Evolutionary conservation across 2,329 filamentous ascomycete genomes (phyloP), one percentile per base, ranked within the genome.

Genomic region (Alternaria arbusti): DNA sequence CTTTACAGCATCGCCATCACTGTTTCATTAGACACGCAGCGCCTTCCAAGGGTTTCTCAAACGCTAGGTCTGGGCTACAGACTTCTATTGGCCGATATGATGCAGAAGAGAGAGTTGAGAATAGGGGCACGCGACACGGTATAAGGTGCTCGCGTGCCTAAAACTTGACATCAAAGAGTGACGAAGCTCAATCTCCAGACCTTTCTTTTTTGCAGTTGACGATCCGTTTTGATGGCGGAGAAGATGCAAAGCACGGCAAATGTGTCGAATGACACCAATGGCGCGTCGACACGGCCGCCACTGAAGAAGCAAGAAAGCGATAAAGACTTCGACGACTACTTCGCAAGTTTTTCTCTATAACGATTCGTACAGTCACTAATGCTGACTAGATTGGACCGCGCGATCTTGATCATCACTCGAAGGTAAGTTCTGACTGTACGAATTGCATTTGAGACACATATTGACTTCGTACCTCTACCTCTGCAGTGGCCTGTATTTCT

Each of bases 321-420:
- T 32, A 73, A 69, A 22, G 75, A 78, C 43, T 64, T 65, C 89
- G 51, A 54, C 22, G 36, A 54, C n/a, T 54, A 54, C 12, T 54
- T 54, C 5, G 51, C 40, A 54, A 43, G 11, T 89, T 72, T 90
- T 20, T 17, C 7, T 12, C 10, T 17, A 20, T 13, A 4, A 2
- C 6, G 15, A 17, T 15, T n/a, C 9, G 25, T 9, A 1, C 13
- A 15, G 30, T 23, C 44, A 23, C 64, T 74, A 62, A 75, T 46
- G 54, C 6, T 2, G 1, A 17, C 22, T 89, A 78, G 76, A 52
- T 77, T 23, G 88, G 88, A 10, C 91, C 91, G 23, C 86, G 90
- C 65, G 88, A 93, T 74, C 86, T 92, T 59, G 85, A 89, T 60
- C 86, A 87, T 70, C 91, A 93, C 79, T 93, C 90, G 13, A 93